Evolutionary conservation across 495 filamentous ascomycete genomes (phyloP).

Genomic region (Annulohypoxylon stygium): DNA sequence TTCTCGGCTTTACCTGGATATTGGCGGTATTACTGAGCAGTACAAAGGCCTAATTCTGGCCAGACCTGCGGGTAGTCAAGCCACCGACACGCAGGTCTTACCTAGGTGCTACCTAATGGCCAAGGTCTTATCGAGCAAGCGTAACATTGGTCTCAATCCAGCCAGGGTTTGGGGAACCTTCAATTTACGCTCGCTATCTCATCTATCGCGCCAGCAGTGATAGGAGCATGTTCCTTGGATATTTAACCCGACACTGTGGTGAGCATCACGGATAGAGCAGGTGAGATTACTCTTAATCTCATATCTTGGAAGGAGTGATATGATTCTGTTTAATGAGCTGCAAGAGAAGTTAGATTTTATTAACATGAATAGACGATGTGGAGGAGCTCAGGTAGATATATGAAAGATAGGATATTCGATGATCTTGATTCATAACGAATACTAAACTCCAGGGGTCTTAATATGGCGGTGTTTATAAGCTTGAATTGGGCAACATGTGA

Average conservation of each 20-base stretch:
- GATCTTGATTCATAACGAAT: background rate
- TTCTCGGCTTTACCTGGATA: background rate
- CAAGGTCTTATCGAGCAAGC: slow-evolving; percentile 1
- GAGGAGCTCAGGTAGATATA: background rate
- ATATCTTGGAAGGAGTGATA: background rate
- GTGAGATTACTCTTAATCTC: background rate
- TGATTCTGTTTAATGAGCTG: background rate
- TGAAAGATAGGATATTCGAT: background rate
- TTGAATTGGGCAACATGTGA: slow-evolving; percentile 6
- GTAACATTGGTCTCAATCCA: background rate
- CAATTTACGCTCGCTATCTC: background rate
- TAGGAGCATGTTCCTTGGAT: background rate
- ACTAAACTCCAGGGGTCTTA: background rate
- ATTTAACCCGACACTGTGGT: background rate
- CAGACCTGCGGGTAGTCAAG: background rate
- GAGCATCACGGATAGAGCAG: background rate
- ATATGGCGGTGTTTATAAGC: background rate
- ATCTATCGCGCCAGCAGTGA: background rate
- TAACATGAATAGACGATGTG: background rate
- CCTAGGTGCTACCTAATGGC: background rate
- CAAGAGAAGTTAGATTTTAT: background rate
- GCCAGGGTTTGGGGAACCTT: background rate
- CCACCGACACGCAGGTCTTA: background rate
- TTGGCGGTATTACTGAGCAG: background rate
- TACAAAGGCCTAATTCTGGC: background rate